Base-by-base conservation (phyloP, 1,284 basidiomycete species). In the Psilocybe mexicana region DNA sequence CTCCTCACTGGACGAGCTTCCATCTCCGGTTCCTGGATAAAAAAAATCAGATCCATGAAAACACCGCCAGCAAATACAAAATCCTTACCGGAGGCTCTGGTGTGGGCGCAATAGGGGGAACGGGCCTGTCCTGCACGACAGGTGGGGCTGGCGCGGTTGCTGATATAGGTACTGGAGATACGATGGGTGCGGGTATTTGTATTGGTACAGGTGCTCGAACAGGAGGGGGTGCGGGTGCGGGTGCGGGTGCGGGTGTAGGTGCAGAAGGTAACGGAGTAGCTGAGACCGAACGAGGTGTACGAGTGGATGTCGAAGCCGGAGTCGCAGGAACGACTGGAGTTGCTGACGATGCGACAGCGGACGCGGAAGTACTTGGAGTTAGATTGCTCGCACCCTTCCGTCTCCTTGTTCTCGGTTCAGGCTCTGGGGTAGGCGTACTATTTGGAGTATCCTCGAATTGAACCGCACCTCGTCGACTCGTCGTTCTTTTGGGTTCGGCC, bases 371-470 rank as follows among this genome's bases (percentile, higher is more conserved):
- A 38, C 43, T 47, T 14, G 53, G 18, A 38, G 35, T 38, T 30
- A 43, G 23, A 38, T 47, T 54, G 35, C 60, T 52, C 6, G 55
- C 60, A 75, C 74, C 60, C 72, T 57, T 67, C 64, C 72, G 76
- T 67, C 54, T 72, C 66, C 62, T 62, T 14, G 63, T 46, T 44
- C 62, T 63, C 1, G 30, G 40, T 51, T 88, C 87, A 33, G 82
- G 83, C 60, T 90, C 87, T 4, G 88, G 87, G 14, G 87, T 88
- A 3, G 87, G 85, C 0, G 86, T 88, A 14, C 76, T 76, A 10
- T 76, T 78, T 2, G 81, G 77, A 1, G 80, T 81, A 45, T 72
- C 74, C 54, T 85, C 84, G 44, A 78, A 65, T 47, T 78, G 79
- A 23, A 69, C 62, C 8, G 65, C 65, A 60, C 55, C 70, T 5